Evolutionary conservation across 1,139 yeast species (phyloP), one percentile per base, ranked within the genome.

Genomic region (Taiozyma onychis): DNA sequence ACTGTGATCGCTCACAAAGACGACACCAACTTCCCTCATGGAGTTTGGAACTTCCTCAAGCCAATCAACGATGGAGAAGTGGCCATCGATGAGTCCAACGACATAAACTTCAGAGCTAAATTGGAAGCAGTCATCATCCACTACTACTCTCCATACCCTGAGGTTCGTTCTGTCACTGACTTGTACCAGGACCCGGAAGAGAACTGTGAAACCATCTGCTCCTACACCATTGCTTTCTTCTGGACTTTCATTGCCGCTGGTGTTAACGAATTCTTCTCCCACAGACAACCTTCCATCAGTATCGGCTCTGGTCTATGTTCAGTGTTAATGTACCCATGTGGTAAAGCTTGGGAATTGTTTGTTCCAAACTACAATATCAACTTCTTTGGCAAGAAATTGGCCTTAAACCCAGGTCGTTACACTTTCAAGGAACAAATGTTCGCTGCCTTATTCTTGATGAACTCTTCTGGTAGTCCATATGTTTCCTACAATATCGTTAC

Each of bases 351-450:
- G 62, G 73, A 68, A 44, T 55, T 47, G 24, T 48, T 66, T 39
- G 51, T 82, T 22, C 88, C 88, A 6, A 72, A 74, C 50, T 70
- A 75, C 74, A 75, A 73, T 18, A 62, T 80, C 61, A 71, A 61
- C 43, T 64, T 63, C 55, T 67, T 66, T 56, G 77, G 73, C 39
- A 62, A 57, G 50, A 69, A 71, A 50, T 53, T 66, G 60, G 65
- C 78, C 47, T 58, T 80, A 59, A 74, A 82, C 64, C 81, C 83
- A 2, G 84, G 84, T 8, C 81, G 81, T 7, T 85, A 88, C 87
- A 71, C 76, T 39, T 74, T 70, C 58, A 85, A 85, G 64, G 93
- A 85, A 62, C 88, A 85, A 69, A 79, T 81, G 82, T 69, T 81
- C 53, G 71, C 81, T 3, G 77, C 85, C 0, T 55, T 77, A 39